Evolutionary conservation across 2,329 filamentous ascomycete genomes (phyloP), one percentile per base, ranked within the genome.

Genomic region (Fusarium bactridioides): DNA sequence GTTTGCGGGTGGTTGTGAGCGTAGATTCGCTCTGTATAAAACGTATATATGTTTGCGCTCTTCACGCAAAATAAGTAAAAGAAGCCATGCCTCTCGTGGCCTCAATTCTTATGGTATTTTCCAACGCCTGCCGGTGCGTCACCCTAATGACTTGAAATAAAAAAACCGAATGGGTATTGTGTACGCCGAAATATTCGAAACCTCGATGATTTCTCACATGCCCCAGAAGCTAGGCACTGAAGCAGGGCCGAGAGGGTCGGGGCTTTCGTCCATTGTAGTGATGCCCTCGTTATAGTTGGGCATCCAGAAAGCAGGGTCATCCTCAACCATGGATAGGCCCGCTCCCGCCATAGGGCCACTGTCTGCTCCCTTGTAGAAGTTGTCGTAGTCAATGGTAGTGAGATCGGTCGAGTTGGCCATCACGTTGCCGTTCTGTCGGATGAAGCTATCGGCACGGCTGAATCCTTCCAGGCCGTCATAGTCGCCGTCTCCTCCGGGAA

Each of bases 351-450:
- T 77, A 11, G 83, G 79, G 44, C 79, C 80, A 45, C 76, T 77
- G 38, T 84, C 81, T 1, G 82, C 81, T 58, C 85, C 85, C 74
- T 87, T 86, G 74, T 87, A 84, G 76, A 90, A 88, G 64, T 86
- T 86, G 66, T 88, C 85, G 71, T 88, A 86, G 74, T 89, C 88
- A 64, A 89, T 83, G 72, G 81, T 82, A 54, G 82, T 83, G 53
- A 89, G 76, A 61, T 88, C 86, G 65, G 81, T 82, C 10, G 79
- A 75, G 66, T 73, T 78, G 58, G 81, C 79, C 55, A 84, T 81
- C 40, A 88, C 74, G 74, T 84, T 82, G 57, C 82, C 80, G 51
- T 78, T 80, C 51, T 87, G 85, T 37, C 87, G 81, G 37, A 89
- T 79, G 67, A 82, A 85, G 60, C 77, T 87, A 73, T 84, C 86